Conservation (phyloP, 208 protist genomes). For the Trypanosoma brucei region DNA sequence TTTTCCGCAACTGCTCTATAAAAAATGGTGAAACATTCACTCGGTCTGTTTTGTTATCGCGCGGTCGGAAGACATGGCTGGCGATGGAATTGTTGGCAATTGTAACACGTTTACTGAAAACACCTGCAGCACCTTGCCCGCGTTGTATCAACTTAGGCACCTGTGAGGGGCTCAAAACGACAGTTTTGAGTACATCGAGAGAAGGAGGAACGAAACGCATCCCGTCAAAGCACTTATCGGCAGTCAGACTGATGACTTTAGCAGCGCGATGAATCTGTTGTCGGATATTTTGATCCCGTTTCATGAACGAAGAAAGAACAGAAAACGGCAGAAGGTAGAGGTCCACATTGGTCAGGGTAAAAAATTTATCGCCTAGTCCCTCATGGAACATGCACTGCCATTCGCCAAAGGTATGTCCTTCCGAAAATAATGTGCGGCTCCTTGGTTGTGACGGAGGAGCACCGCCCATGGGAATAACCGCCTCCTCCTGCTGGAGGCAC, state of each 20-base stretch:
- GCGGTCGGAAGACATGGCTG: not conserved
- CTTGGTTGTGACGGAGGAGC: conserved; percentile 25
- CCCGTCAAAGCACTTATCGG: conserved; percentile 42
- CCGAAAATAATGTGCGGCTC: conserved; percentile 57
- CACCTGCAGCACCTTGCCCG: not conserved
- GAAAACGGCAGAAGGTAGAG: conserved; percentile 72
- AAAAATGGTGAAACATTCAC: conserved; percentile 35
- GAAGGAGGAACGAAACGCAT: conserved; percentile 39
- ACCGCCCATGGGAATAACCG: conserved; percentile 3
- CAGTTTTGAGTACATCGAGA: conserved; percentile 5
- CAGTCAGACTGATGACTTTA: conserved; percentile 32
- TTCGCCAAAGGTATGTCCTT: conserved; percentile 83
- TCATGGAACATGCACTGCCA: conserved; percentile 71
- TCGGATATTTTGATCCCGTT: conserved; percentile 59
- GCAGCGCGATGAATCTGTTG: conserved; percentile 43
- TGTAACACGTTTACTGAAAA: conserved; percentile 11
- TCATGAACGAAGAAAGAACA: conserved; percentile 77
- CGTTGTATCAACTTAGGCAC: conserved; percentile 10
- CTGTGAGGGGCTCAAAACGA: conserved; percentile 8
- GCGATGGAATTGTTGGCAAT: conserved; percentile 1
- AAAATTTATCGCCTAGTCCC: conserved; percentile 41
- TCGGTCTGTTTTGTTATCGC: not conserved
- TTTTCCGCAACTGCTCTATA: conserved; percentile 34
- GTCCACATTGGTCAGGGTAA: conserved; percentile 69
- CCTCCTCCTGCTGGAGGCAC: conserved; percentile 43